Evolutionary conservation across 2,329 filamentous ascomycete species (phyloP).

Genomic region (Colletotrichum tropicale): DNA sequence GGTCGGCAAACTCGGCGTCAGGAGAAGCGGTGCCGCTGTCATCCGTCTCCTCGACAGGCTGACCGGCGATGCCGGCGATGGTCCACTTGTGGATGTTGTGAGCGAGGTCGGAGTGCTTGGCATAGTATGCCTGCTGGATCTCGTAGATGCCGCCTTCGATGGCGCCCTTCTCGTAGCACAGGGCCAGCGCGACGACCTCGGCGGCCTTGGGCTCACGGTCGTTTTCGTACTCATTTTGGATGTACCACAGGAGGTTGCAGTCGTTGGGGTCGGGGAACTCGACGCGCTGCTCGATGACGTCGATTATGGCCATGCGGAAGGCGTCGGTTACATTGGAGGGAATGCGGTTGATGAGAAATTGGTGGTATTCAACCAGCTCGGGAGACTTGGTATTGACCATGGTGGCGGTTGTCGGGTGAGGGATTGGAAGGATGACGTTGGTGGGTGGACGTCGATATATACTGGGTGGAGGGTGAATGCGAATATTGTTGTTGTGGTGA

Average conservation of each 20-base stretch:
- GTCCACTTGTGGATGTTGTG: conserved; percentile 2
- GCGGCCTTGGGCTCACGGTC: not conserved
- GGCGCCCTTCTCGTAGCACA: not conserved
- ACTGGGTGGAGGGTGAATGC: not conserved
- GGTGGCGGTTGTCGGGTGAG: not conserved
- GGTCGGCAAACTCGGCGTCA: not conserved
- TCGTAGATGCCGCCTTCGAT: not conserved
- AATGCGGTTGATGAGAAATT: not conserved
- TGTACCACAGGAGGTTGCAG: not conserved
- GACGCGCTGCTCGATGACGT: not conserved
- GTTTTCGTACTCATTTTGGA: not conserved
- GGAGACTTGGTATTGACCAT: not conserved
- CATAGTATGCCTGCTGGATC: not conserved
- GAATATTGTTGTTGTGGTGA: not conserved
- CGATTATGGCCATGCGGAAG: not conserved
- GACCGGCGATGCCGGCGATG: not conserved
- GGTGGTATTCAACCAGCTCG: not conserved
- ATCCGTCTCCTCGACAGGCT: not conserved
- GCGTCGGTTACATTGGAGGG: not conserved
- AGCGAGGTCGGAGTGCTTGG: not conserved
- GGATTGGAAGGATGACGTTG: not conserved
- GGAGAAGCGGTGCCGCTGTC: not conserved
- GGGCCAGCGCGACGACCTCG: conserved; percentile 2
- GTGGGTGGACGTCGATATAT: not conserved
- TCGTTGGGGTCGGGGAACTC: not conserved